Evolutionary conservation across 257 asterid genomes (phyloP), one percentile per base, ranked within the genome.

Genomic region (Verbena officinalis): DNA sequence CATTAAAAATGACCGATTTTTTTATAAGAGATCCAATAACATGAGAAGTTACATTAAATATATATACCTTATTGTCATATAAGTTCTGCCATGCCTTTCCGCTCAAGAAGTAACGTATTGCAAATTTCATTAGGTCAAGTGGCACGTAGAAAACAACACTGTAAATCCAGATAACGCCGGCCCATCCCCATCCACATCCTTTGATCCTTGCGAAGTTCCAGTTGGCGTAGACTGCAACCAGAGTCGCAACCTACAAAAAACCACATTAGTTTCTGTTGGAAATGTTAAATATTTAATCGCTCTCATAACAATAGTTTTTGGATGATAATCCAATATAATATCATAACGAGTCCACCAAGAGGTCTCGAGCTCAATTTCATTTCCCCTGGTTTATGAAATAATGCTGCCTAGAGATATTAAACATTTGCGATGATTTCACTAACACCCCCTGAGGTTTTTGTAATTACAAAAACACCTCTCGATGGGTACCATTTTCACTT

Each of bases 171-270:
- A 92, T 77, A 2, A 87, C 94, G 0, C 98, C 98, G 2, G 97
- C 98, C 98, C 98, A 92, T 60, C 97, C 97, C 97, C 98, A 89
- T 3, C 98, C 98, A 14, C 95, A 82, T 51, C 98, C 98, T 52
- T 85, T 77, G 54, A 92, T 84, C 76, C 83, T 85, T 15, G 98
- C 98, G 20, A 92, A 89, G 0, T 72, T 62, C 98, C 97, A 89
- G 76, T 89, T 48, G n/a, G 98, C 97, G 60, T 87, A 92, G 5
- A 92, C 98, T 14, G 98, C 98, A 15, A 92, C 76, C 2, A 87
- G 59, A 6, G 98, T 92, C 9, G 98, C 98, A 43, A 87, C 84
- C 98, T 92, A 55, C 14, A 61, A 6, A 61, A 6, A 65, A 71
- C 20, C 23, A 24, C n/a, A 39, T 38, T 23, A 70, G 33, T 64